Evolutionary conservation across 805 yeast genomes (phyloP).

Genomic region (Yamadazyma endophytica): DNA sequence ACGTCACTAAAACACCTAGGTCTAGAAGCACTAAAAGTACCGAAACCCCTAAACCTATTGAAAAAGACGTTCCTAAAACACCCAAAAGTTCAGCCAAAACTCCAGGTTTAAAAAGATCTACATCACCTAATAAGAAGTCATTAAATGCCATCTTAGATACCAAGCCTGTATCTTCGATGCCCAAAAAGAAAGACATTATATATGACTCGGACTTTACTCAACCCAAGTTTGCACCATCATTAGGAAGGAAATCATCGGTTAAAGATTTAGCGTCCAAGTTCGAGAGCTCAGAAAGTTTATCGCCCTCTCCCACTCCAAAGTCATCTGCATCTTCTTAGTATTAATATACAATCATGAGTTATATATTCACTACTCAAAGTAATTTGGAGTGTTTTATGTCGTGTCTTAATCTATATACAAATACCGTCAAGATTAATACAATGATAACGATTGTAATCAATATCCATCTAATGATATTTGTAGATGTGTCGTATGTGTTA

Average conservation of each 20-base stretch:
- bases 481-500: constrained; percentile 5
- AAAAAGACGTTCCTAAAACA: constrained; percentile 8
- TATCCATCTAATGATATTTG: constrained; percentile 29
- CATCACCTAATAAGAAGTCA: constrained; percentile 37
- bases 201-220: constrained; percentile 20
- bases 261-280: constrained; percentile 28
- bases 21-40: constrained; percentile 2
- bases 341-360: constrained; percentile 1
- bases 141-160: constrained; percentile 15
- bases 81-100: constrained; percentile 13
- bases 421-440: constrained; percentile 37
- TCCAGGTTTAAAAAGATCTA: constrained; percentile 28
- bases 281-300: constrained; percentile 13
- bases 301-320: constrained; percentile 12
- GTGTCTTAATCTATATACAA: constrained; percentile 52
- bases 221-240: constrained; percentile 23
- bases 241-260: constrained; percentile 29
- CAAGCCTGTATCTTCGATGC: constrained; percentile 17
- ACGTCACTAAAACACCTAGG: constrained; percentile 3
- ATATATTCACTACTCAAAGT: constrained; percentile 16
- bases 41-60: constrained; percentile 9
- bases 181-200: constrained; percentile 21
- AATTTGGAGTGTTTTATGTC: constrained; percentile 63
- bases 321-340: constrained; percentile 13
- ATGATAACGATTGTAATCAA: constrained; percentile 39